Evolutionary conservation across 345 rosid genomes (phyloP), one percentile per base, ranked within the genome.

Genomic region (Hibiscus trionum): DNA sequence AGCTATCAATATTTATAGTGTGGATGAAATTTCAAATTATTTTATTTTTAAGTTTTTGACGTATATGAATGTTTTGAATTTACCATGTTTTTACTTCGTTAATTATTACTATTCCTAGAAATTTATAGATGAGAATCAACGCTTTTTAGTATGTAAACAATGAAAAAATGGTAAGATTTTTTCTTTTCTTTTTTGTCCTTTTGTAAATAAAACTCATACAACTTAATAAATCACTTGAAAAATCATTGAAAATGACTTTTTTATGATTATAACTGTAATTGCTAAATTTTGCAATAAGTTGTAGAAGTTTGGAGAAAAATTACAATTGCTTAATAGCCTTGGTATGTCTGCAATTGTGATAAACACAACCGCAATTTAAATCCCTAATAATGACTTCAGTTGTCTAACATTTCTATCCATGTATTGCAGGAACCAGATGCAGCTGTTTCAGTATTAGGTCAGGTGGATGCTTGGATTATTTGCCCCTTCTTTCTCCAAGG

Each of bases 401-500:
- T 73, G 46, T 35, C 58, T 69, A 66, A 52, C 70, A 66, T 80
- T 1, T 7, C 70, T 47, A 47, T 2, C 12, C 70, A n/a, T 16
- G 44, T 50, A 67, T 59, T 78, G 70, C 79, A 94, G 98, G 98
- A 91, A 78, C 86, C 92, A 57, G 95, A 94, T 81, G 95, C 97
- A 72, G 97, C 85, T 78, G 86, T 84, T 80, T 91, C 98, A 17
- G 82, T 88, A 70, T 85, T 94, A 61, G 98, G 96, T 67, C 88
- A 94, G 81, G 84, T 94, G 89, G 98, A 94, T 61, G 86, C 95
- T 9, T 94, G 96, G 96, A 94, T 94, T 70, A 82, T 94, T 75
- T 94, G 97, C 81, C 98, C 98, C 9, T 94, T 94, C 80, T 94
- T 94, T 66, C 95, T 91, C 80, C 98, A 94, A 85, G 98, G 96